Evolutionary conservation across 2,329 filamentous ascomycete genomes (phyloP), one percentile per base, ranked within the genome.

Genomic region (Cladophialophora psammophila): DNA sequence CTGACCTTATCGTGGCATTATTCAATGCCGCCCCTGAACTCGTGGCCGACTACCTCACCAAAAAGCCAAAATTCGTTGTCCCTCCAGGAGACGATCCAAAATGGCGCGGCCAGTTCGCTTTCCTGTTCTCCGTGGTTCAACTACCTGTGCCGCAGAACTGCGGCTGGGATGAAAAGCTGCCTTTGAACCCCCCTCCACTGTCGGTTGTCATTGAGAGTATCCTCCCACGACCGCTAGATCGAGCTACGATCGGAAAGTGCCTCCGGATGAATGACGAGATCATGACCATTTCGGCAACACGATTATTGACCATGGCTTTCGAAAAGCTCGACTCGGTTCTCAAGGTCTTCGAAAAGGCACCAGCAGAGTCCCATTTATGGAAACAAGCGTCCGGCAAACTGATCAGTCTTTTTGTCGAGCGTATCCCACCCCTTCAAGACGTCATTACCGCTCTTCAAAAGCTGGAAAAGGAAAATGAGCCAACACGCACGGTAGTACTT

Each of bases 21-120:
- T 96, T 99, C 75, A 85, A 84, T 69, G 87, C 87, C 7, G 92
- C 91, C 0, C 94, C 96, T 0, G 95, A 98, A 78, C 84, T 98
- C 2, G 87, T 96, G 1, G 91, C 93, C 52, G 89, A 93, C 74
- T 99, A 96, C 77, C 98, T 97, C 75, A 84, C 88, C 52, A 89
- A 87, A 75, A 94, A 93, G 75, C 89, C 87, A 67, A 87, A 90
- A 62, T 95, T 98, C 74, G 88, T 90, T 0, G 93, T 96, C 69
- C 94, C 98, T 50, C 94, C 95, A 0, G 98, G 97, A 75, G 84
- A 96, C 5, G 95, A 93, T 2, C 90, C 93, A 53, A 95, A 93
- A 0, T 99, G 95, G 95, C 91, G 98, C 72, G 94, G 94, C 50
- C 97, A 96, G 76, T 93, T 93, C 0, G 89, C 93, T 0, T 92